A percentile compares a stretch with the other conserved stretches of the same genome.
Conservation (phyloP, 495 filamentous ascomycete species). For the Beverwykella pulmonaria region DNA sequence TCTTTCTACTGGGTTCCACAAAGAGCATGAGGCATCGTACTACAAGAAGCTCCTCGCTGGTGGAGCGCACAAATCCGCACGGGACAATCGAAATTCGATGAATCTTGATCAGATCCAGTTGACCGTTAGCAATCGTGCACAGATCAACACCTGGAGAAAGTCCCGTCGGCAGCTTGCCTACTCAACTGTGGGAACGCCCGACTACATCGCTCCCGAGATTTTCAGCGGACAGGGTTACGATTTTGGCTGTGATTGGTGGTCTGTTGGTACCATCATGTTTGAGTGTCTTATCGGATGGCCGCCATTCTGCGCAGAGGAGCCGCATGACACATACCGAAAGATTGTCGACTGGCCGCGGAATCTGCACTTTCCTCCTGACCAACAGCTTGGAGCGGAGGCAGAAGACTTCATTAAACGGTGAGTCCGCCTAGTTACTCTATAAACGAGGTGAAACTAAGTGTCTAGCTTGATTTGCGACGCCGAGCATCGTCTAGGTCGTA, state of each 20-base stretch:
- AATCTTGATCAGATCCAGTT: constrained; percentile 97
- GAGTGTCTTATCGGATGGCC: constrained; percentile 99
- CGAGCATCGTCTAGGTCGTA: constrained; percentile 82
- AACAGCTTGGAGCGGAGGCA: constrained; percentile 81
- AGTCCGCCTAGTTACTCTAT: constrained; percentile 23
- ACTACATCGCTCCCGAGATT: constrained; percentile 98
- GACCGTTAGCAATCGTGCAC: constrained; percentile 92
- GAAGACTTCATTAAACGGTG: constrained; percentile 86
- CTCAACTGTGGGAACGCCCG: constrained; percentile 95
- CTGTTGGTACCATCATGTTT: constrained; percentile 98
- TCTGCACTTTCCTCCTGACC: constrained; percentile 95
- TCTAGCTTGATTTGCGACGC: constrained; percentile 85
- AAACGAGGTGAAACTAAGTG: constrained; percentile 11
- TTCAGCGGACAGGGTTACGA: constrained; percentile 95
- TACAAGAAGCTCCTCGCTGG: constrained; percentile 87
- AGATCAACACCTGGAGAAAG: constrained; percentile 98
- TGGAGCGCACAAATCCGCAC: constrained; percentile 67
- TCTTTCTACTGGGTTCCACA: constrained; percentile 96
- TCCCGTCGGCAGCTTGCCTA: constrained; percentile 94
- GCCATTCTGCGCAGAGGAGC: constrained; percentile 97
- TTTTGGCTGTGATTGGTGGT: constrained; percentile 99
- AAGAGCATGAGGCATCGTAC: constrained; percentile 95
- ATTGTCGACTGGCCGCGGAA: constrained; percentile 97
- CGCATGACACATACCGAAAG: constrained; percentile 97
- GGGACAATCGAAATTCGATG: constrained; percentile 82